Evolutionary conservation across 306 rosid genomes (phyloP).

Genomic region (Ziziphus jujuba): DNA sequence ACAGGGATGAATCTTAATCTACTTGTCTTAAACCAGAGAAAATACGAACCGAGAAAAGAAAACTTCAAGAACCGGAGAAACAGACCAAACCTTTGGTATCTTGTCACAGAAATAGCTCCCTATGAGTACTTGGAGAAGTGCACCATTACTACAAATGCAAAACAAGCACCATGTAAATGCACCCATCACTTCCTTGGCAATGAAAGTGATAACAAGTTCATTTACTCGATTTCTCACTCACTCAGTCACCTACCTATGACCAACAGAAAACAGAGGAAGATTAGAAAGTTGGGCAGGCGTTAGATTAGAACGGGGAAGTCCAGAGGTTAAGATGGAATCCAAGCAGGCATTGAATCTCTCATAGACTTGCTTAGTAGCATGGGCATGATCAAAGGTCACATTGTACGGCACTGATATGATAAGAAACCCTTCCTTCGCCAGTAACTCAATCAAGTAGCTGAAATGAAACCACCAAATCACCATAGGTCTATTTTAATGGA

Average conservation of each 20-base stretch:
- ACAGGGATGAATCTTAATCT: not conserved
- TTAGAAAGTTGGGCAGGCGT: constrained; percentile 58
- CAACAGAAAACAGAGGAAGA: constrained; percentile 81
- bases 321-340: constrained; percentile 56
- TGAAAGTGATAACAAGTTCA: not conserved
- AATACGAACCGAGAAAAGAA: not conserved
- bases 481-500: not conserved
- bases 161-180: constrained; percentile 1
- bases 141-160: constrained; percentile 46
- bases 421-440: constrained; percentile 84
- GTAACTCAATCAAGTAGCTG: constrained; percentile 65
- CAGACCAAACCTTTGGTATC: constrained; percentile 49
- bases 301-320: constrained; percentile 65
- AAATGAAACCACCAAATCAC: constrained; percentile 19
- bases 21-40: not conserved
- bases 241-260: constrained; percentile 64
- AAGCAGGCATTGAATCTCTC: constrained; percentile 73
- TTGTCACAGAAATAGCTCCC: constrained; percentile 51
- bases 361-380: constrained; percentile 72
- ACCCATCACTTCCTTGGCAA: not conserved
- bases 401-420: constrained; percentile 78
- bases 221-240: not conserved
- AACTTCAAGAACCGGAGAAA: not conserved
- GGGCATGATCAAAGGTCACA: constrained; percentile 86
- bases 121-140: constrained; percentile 49